These are phyloP conservation scores for Vanderwaltozyma yarrowii DNA, from an alignment of 805 yeast genomes.

Conservation along the genomic window DNA sequence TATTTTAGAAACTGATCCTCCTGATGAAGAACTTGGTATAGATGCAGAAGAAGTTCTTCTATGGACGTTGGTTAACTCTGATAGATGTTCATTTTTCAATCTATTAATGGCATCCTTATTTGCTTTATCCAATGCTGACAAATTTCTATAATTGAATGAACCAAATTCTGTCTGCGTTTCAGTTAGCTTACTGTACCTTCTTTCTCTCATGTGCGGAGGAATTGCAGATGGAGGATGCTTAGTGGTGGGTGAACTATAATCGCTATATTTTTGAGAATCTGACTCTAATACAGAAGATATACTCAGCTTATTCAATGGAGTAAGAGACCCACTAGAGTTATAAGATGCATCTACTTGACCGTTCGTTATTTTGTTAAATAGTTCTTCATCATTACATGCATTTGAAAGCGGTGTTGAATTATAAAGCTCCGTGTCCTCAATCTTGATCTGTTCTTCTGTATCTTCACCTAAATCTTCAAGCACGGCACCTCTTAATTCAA, in stretches of 20 bases:
- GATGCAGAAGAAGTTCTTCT: slow-evolving; percentile 29
- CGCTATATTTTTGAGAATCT: slow-evolving; percentile 22
- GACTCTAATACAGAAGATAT: slow-evolving; percentile 23
- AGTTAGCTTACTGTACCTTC: slow-evolving; percentile 62
- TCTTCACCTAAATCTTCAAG: slow-evolving; percentile 32
- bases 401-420: background rate
- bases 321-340: background rate
- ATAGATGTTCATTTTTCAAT: slow-evolving; percentile 69
- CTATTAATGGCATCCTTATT: slow-evolving; percentile 87
- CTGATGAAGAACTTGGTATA: slow-evolving; percentile 31
- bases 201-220: slow-evolving; percentile 52
- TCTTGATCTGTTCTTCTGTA: slow-evolving; percentile 4
- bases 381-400: background rate
- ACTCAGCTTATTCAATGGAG: slow-evolving; percentile 14
- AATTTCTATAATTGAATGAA: slow-evolving; percentile 78
- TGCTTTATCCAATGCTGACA: slow-evolving; percentile 85
- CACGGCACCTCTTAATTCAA: slow-evolving; percentile 83
- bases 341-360: background rate
- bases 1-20: slow-evolving; percentile 11
- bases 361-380: background rate
- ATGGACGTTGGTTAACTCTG: slow-evolving; percentile 22
- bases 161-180: slow-evolving; percentile 78
- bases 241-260: slow-evolving; percentile 27
- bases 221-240: slow-evolving; percentile 38
- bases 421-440: slow-evolving; percentile 1